These are phyloP conservation scores for Dendrostoma leiphaemia DNA, from an alignment of 2,329 filamentous ascomycete genomes.

Conservation along the genomic window DNA sequence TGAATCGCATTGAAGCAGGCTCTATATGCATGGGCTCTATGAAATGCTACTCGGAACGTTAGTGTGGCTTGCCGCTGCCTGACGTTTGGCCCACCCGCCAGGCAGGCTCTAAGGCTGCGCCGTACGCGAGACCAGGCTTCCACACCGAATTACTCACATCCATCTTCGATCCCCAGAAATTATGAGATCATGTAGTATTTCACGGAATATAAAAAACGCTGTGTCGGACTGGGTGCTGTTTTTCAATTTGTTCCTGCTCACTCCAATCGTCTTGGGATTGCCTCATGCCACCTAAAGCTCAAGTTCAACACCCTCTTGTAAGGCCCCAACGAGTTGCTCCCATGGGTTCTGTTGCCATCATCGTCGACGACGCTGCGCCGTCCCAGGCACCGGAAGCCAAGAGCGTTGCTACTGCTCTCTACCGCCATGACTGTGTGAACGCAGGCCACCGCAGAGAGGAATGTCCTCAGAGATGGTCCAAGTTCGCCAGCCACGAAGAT, in stretches of 20 bases:
- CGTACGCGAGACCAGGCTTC: background rate
- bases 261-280: background rate
- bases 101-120: background rate
- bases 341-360: slow-evolving; percentile 2
- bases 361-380: background rate
- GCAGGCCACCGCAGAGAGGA: background rate
- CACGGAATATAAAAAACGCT: background rate
- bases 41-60: too few relatives aligned
- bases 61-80: too few relatives aligned
- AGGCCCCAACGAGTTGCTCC: background rate
- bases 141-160: background rate
- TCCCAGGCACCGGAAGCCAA: background rate
- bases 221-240: background rate
- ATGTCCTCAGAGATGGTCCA: slow-evolving; percentile 29
- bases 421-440: slow-evolving; percentile 24
- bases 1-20: too few relatives aligned
- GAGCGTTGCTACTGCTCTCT: slow-evolving; percentile 19
- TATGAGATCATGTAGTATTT: too few relatives aligned
- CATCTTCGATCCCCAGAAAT: background rate
- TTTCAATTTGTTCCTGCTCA: background rate
- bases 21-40: too few relatives aligned
- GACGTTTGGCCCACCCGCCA: too few relatives aligned
- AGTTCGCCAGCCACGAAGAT: slow-evolving; percentile 26
- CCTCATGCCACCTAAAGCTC: background rate
- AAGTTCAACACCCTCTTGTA: background rate